These are phyloP conservation scores for Teratosphaeria epicoccoides DNA, from an alignment of 2,329 filamentous ascomycete species.

Conservation along the genomic window DNA sequence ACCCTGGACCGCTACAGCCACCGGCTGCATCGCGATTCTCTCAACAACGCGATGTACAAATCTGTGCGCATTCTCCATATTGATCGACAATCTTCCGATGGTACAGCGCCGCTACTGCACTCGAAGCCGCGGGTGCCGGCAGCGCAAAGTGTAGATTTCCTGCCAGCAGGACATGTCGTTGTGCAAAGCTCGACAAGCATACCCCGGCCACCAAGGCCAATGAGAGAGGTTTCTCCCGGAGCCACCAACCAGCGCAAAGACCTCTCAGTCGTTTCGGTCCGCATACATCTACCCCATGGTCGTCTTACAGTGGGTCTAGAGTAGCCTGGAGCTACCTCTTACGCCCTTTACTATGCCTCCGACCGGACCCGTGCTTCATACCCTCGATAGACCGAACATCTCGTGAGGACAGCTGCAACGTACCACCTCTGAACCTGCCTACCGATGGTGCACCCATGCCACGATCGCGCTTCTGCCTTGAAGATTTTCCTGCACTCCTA, in stretches of 20 bases:
- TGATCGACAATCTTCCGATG: neutral
- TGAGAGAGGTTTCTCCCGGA: neutral
- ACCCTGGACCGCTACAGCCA: neutral
- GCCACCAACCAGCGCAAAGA: neutral
- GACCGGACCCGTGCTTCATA: constrained; percentile 8
- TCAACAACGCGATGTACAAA: neutral
- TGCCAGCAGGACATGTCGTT: neutral
- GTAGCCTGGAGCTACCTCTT: neutral
- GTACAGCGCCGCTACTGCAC: neutral
- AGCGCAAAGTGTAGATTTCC: no score
- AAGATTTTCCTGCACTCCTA: constrained; percentile 32
- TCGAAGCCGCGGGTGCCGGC: neutral
- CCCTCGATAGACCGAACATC: constrained; percentile 66
- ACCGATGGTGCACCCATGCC: constrained; percentile 66
- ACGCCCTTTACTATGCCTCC: neutral
- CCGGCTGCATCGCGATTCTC: neutral
- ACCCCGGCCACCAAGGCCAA: neutral
- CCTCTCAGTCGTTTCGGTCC: neutral
- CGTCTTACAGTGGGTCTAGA: neutral
- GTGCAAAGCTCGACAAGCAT: neutral
- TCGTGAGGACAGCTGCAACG: constrained; percentile 63
- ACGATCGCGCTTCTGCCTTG: constrained; percentile 39
- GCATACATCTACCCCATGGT: neutral
- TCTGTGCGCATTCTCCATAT: neutral
- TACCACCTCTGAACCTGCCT: constrained; percentile 69